A percentile compares a stretch with the other conserved stretches of the same genome.
Evolutionary conservation across 176 grass and related monocot species (phyloP).

Genomic region (Oryza glaberrima): DNA sequence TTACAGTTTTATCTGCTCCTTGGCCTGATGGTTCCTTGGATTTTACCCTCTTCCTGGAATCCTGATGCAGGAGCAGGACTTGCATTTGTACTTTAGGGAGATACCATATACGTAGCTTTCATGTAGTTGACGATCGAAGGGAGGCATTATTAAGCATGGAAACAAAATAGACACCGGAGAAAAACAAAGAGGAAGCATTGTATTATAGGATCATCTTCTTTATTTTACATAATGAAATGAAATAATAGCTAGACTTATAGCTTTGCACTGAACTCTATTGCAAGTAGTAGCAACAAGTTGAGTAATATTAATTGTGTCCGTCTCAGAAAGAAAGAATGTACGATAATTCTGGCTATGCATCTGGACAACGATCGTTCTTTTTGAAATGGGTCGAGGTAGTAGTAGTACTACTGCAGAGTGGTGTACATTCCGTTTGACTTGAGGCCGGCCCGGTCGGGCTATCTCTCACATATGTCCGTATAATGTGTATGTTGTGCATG

Average conservation of each 20-base stretch:
- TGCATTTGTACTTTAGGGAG: constrained; percentile 38
- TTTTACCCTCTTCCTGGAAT: constrained; percentile 28
- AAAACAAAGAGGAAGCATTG: constrained; percentile 14
- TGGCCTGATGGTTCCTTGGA: neutral
- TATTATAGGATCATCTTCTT: neutral
- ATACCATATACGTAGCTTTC: constrained; percentile 26
- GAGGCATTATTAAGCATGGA: constrained; percentile 11
- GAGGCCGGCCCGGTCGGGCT: neutral
- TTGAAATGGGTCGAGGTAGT: no score
- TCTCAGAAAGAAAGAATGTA: no score
- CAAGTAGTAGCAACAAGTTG: neutral
- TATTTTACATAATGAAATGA: neutral
- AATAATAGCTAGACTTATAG: neutral
- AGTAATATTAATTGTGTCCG: no score
- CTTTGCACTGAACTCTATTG: constrained; percentile 8
- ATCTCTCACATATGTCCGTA: no score
- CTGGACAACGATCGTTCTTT: no score
- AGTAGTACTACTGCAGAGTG: neutral
- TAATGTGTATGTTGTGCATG: constrained; percentile 3
- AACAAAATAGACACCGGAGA: constrained; percentile 30
- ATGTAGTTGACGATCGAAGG: constrained; percentile 9
- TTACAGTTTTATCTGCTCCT: constrained; percentile 43
- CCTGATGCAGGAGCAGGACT: constrained; percentile 40
- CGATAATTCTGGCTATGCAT: no score
- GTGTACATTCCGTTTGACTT: constrained; percentile 42